Evolutionary conservation across 352 stramenopile genomes (phyloP), one percentile per base, ranked within the genome.

Genomic region (Aphanomyces astaci): DNA sequence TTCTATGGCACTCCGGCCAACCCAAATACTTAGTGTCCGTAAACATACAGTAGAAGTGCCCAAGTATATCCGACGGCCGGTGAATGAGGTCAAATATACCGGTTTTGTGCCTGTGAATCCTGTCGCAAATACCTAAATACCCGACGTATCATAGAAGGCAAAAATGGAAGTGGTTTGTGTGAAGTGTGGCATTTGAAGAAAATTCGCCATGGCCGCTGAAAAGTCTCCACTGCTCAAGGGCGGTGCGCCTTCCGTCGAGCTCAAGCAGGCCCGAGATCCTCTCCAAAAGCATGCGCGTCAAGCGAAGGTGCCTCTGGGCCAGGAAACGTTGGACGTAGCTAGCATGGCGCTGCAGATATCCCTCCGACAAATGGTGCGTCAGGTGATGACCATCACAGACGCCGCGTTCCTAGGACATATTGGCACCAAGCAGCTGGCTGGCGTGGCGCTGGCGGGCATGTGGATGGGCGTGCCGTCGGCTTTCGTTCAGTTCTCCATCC

Each of bases 381-480:
- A 62, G n/a, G 28, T 59, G 10, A 0, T 68, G 17, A 56, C 36
- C 28, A 36, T 68, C 32, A 68, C 43, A 4, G 49, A 43, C 17
- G 31, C 36, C 4, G 62, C 62, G 4, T 60, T 60, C 30, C 31
- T 45, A 7, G 62, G 62, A 2, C 62, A 68, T 51, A 30, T 68
- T 5, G 62, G 62, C 19, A 68, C 62, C 3, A 51, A 49, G 40
- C 28, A 68, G 62, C 51, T 68, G n/a, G 62, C 62, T 7, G 62
- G 40, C 24, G 51, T 48, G 17, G 51, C 62, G 19, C 32, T 68
- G 10, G 74, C 74, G 0, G 33, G 43, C 9, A 49, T 74, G 27
- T 71, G 73, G 32, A 72, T 73, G 13, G 67, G 70, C 28, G 40
- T 77, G 15, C 71, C 72, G 4, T 59, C 69, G 17, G 65, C 63